Conservation (phyloP, 1,139 yeast species). For the Saccharomycopsis hybrid region DNA sequence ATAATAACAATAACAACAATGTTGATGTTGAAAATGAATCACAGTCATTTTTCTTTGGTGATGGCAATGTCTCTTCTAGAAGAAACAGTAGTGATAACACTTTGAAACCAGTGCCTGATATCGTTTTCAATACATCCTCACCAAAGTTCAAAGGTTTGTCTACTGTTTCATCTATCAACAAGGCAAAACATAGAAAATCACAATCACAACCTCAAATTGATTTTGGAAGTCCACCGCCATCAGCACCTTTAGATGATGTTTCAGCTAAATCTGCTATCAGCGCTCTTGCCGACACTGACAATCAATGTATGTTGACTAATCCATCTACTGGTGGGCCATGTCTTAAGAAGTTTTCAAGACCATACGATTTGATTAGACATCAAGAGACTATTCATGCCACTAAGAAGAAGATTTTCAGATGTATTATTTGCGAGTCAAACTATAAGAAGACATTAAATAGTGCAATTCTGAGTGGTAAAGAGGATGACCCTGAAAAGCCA, state of each 20-base stretch:
- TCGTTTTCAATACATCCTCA: too few relatives aligned
- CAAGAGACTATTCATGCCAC: slow-evolving; percentile 95
- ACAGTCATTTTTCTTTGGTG: too few relatives aligned
- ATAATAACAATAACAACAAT: slow-evolving; percentile 7
- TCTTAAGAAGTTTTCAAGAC: slow-evolving; percentile 80
- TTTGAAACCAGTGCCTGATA: too few relatives aligned
- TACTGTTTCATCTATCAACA: too few relatives aligned
- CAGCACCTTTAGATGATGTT: slow-evolving; percentile 2
- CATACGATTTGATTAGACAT: slow-evolving; percentile 90
- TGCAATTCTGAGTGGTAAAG: background rate
- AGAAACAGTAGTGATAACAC: too few relatives aligned
- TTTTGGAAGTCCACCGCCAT: too few relatives aligned
- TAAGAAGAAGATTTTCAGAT: slow-evolving; percentile 77
- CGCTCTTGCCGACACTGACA: slow-evolving; percentile 7
- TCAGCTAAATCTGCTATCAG: too few relatives aligned
- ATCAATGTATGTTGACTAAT: slow-evolving; percentile 54
- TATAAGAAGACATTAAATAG: slow-evolving; percentile 6
- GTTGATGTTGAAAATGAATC: too few relatives aligned
- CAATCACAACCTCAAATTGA: slow-evolving; percentile 6
- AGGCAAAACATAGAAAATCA: slow-evolving; percentile 4
- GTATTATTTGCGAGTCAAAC: slow-evolving; percentile 56
- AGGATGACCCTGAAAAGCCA: slow-evolving; percentile 25
- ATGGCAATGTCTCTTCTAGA: too few relatives aligned
- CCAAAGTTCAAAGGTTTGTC: too few relatives aligned
- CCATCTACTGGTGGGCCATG: slow-evolving; percentile 61